These are phyloP conservation scores for Raffaelea arxii DNA, from an alignment of 2,329 filamentous ascomycete genomes.

Conservation along the genomic window DNA sequence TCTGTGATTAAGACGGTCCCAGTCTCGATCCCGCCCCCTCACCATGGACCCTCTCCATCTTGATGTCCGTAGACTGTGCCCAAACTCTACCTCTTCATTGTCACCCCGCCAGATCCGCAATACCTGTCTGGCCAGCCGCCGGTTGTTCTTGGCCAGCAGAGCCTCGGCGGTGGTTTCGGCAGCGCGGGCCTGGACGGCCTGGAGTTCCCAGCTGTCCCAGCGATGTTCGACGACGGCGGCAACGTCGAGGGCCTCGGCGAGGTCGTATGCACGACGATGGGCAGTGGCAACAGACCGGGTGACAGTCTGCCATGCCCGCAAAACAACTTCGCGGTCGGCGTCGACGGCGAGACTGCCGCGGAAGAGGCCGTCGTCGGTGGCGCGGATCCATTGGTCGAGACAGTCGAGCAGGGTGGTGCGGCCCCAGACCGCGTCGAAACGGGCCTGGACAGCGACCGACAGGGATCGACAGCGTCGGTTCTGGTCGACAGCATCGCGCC, in stretches of 20 bases:
- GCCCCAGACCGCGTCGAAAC: conserved; percentile 4
- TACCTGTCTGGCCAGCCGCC: conserved; percentile 9
- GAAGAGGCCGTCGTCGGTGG: conserved; percentile 13
- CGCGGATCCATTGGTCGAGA: conserved; percentile 15
- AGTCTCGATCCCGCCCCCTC: too few species aligned
- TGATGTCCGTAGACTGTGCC: background rate
- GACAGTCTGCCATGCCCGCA: conserved; percentile 12
- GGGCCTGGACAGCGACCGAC: conserved; percentile 7
- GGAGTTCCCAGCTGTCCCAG: conserved; percentile 15
- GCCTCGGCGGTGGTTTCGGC: conserved; percentile 10
- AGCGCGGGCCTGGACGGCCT: conserved; percentile 14
- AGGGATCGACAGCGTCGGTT: background rate
- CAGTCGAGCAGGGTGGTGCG: too few species aligned
- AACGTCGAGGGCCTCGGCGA: conserved; percentile 8
- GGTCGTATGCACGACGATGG: conserved; percentile 1
- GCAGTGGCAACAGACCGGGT: too few species aligned
- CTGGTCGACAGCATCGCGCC: conserved; percentile 4
- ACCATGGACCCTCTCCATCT: too few species aligned
- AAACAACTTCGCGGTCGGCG: conserved; percentile 10
- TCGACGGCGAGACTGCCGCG: conserved; percentile 11
- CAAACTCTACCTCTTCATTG: background rate
- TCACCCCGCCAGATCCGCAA: conserved; percentile 10
- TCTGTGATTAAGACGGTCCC: too few species aligned
- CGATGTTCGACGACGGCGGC: conserved; percentile 3
- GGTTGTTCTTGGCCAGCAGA: conserved; percentile 14